These are phyloP conservation scores for Escovopsis weberi DNA, from an alignment of 2,329 filamentous ascomycete genomes.

Conservation along the genomic window DNA sequence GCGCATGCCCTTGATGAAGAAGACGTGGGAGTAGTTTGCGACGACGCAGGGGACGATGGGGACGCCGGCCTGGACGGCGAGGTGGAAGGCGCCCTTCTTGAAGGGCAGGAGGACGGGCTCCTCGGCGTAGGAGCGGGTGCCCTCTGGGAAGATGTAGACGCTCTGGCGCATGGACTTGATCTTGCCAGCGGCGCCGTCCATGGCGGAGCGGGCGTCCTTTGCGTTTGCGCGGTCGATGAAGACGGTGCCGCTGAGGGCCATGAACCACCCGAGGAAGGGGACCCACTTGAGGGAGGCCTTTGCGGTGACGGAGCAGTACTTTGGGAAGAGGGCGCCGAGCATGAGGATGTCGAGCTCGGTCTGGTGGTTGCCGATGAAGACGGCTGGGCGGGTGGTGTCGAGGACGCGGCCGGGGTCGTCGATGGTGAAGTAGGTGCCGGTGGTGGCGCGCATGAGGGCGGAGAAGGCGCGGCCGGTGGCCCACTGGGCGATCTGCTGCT, in stretches of 20 bases:
- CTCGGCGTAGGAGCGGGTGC: conserved; percentile 77
- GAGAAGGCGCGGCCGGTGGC: conserved; percentile 67
- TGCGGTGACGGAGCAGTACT: conserved; percentile 82
- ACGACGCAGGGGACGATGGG: conserved; percentile 78
- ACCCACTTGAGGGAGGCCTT: conserved; percentile 69
- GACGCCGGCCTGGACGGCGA: conserved; percentile 86
- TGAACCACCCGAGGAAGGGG: conserved; percentile 92
- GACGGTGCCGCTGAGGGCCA: conserved; percentile 70
- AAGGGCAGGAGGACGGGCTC: conserved; percentile 79
- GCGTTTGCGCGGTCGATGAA: conserved; percentile 90
- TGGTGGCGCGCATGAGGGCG: conserved; percentile 57
- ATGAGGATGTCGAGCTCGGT: conserved; percentile 89
- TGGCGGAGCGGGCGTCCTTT: conserved; percentile 68
- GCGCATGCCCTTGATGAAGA: conserved; percentile 47
- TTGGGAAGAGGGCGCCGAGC: conserved; percentile 78
- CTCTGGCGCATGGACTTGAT: conserved; percentile 61
- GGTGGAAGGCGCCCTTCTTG: conserved; percentile 97
- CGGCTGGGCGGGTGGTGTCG: conserved; percentile 56
- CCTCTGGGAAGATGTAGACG: conserved; percentile 83
- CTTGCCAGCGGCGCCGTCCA: conserved; percentile 66
- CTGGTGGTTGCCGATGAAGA: conserved; percentile 93
- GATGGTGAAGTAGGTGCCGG: conserved; percentile 66
- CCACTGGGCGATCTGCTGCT: conserved; percentile 73
- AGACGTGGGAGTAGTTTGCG: conserved; percentile 63
- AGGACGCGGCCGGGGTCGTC: conserved; percentile 52